phyloP scores from a whole-genome alignment of 2,329 filamentous ascomycete genomes.

The Pseudogymnoascus verrucosus region DNA sequence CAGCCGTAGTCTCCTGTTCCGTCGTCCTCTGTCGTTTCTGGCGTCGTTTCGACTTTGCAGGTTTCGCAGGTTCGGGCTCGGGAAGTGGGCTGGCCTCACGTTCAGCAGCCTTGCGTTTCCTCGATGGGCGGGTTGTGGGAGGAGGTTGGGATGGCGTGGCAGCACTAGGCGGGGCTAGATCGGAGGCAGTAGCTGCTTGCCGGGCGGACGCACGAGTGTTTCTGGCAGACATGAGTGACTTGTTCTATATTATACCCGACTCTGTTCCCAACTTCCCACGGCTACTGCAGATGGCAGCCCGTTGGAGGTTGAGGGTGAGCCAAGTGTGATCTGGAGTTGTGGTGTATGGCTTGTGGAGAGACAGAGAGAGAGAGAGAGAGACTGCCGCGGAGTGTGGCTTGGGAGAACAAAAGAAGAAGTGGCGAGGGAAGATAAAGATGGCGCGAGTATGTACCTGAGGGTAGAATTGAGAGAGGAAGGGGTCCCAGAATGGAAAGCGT shows the following conservation, averaged over 20 bases:
- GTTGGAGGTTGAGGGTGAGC: conserved; percentile 5
- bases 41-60: conserved; percentile 43
- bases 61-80: conserved; percentile 29
- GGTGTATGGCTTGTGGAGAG: background rate
- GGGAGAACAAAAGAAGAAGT: background rate
- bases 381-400: background rate
- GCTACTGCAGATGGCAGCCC: conserved; percentile 8
- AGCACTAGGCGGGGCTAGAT: conserved; percentile 33
- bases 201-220: conserved; percentile 91
- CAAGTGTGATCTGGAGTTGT: conserved; percentile 11
- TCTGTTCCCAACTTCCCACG: conserved; percentile 11
- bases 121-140: conserved; percentile 41
- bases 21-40: conserved; percentile 65
- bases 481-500: conserved; percentile 5
- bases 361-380: background rate
- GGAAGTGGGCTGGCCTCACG: conserved; percentile 41
- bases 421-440: background rate
- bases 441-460: conserved; percentile 11
- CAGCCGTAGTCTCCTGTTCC: conserved; percentile 35
- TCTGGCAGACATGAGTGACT: conserved; percentile 87
- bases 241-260: conserved; percentile 14
- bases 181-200: conserved; percentile 58
- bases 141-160: conserved; percentile 26
- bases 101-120: conserved; percentile 69
- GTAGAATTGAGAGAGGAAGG: conserved; percentile 12